Conservation (phyloP, 352 stramenopile genomes). For the Globisporangium splendens region DNA sequence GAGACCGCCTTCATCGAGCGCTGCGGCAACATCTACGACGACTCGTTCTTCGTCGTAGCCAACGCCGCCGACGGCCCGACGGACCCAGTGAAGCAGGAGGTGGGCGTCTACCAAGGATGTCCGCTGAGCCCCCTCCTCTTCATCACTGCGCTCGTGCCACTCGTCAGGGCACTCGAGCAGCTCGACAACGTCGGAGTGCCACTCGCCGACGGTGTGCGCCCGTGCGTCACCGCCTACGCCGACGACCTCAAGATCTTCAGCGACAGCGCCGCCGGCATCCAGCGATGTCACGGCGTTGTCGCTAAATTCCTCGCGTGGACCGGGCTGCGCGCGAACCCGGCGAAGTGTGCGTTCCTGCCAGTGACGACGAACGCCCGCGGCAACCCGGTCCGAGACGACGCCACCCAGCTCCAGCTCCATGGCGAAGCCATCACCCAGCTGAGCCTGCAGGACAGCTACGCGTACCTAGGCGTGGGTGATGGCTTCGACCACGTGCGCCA, state of each 20-base stretch:
- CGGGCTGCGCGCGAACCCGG: too few species aligned
- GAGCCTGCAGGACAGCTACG: slow-evolving; percentile 5
- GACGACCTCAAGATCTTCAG: slow-evolving; percentile 27
- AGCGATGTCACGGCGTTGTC: slow-evolving; percentile 5
- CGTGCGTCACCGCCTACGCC: slow-evolving; percentile 10
- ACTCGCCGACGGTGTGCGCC: neutral
- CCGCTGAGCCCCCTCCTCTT: slow-evolving; percentile 27
- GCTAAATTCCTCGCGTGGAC: too few species aligned
- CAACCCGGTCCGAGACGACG: too few species aligned
- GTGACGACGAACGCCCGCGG: too few species aligned
- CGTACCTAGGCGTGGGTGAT: slow-evolving; percentile 14
- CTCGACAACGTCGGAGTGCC: too few species aligned
- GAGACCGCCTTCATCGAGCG: too few species aligned
- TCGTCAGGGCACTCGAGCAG: neutral
- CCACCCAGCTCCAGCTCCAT: too few species aligned
- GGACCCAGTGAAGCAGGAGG: slow-evolving; percentile 7
- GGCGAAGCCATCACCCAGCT: slow-evolving; percentile 5
- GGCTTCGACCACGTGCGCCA: slow-evolving; percentile 12
- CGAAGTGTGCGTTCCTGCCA: too few species aligned
- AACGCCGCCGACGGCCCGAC: slow-evolving; percentile 11
- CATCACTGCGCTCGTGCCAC: neutral
- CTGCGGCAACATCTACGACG: too few species aligned
- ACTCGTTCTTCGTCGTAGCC: too few species aligned
- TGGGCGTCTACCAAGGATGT: slow-evolving; percentile 22
- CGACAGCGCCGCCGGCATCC: slow-evolving; percentile 12